Base-by-base conservation (phyloP, 495 filamentous ascomycete genomes). In the Aspergillus sparsus region DNA sequence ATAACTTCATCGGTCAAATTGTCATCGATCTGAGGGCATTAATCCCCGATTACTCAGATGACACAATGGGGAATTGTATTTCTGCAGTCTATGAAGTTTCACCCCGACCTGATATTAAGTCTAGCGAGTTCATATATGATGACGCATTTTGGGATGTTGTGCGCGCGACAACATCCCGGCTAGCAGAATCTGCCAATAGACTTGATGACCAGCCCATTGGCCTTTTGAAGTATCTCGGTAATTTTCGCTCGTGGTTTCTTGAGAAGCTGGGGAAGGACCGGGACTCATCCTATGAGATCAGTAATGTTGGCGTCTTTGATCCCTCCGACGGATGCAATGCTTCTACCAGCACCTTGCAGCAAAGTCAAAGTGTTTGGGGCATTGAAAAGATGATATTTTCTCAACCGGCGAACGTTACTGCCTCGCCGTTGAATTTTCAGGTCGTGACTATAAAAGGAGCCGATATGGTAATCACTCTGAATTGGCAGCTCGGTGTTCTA, bases 391-490 rank as follows among this genome's bases (percentile, higher is more conserved):
- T 62, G 44, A 5, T 62, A 1, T 62, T 68, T 31, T 64, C 60
- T 2, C 66, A 66, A 27, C 61, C 66, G 11, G 60, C 53, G 7
- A 66, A 66, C 52, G 63, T 57, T 2, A 63, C 50, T 15, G 51
- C 18, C 11, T 58, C 52, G 7, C 57, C 63, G 18, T 47, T 66
- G 53, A 58, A 55, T 33, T 62, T 68, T 47, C 53, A 58, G 27
- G 42, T 62, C 15, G 60, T 63, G 2, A 66, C 57, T 12, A 55
- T 45, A 21, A 64, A 64, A 33, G 58, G 39, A 4, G 58, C 53
- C 6, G 63, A 63, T 32, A 66, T 68, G 66, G 61, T 58, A n/a
- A 44, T 63, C 39, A 63, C 63, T 7, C 18, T 68, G 21, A 68
- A 55, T 49, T 68, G 63, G 66, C 66, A 68, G 41, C 18, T 56